These are phyloP conservation scores for Penicillium sp. DNA, from an alignment of 2,329 filamentous ascomycete genomes.

Conservation along the genomic window DNA sequence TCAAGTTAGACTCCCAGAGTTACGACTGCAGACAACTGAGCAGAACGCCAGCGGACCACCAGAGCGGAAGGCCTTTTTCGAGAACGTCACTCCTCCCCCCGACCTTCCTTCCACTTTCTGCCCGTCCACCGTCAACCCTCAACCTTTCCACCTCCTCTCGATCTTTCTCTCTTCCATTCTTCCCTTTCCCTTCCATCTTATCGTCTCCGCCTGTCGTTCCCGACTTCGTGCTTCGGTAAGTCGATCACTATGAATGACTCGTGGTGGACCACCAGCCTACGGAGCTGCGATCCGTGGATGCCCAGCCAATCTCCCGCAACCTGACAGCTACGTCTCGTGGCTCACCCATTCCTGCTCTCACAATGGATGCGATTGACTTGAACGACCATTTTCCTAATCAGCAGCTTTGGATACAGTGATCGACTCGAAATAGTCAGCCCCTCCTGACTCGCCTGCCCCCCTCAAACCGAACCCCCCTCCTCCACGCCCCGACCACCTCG, in stretches of 20 bases:
- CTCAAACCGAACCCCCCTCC: not conserved
- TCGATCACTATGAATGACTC: not conserved
- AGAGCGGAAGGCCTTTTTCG: not conserved
- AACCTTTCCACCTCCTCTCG: not conserved
- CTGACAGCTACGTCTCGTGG: slow-evolving; percentile 34
- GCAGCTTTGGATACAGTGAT: not conserved
- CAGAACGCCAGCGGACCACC: too few species aligned
- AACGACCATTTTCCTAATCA: not conserved
- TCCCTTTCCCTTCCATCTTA: slow-evolving; percentile 1
- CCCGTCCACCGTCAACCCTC: not conserved
- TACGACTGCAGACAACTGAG: too few species aligned
- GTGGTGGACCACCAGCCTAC: slow-evolving; percentile 21
- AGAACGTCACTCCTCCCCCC: slow-evolving; percentile 24
- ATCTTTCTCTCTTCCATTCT: not conserved
- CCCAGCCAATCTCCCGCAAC: slow-evolving; percentile 37
- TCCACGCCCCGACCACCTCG: not conserved
- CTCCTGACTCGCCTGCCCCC: not conserved
- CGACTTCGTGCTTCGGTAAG: not conserved
- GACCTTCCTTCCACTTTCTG: slow-evolving; percentile 4
- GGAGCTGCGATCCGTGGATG: slow-evolving; percentile 35
- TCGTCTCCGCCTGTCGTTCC: not conserved
- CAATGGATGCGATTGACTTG: slow-evolving; percentile 1
- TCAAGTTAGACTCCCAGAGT: not conserved
- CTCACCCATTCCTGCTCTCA: slow-evolving; percentile 24
- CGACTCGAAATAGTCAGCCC: not conserved